Percentiles rank a stretch among this genome's conserved stretches.
These are phyloP conservation scores for Ramalina peruviana DNA, from an alignment of 495 filamentous ascomycete species.

Conservation along the genomic window DNA sequence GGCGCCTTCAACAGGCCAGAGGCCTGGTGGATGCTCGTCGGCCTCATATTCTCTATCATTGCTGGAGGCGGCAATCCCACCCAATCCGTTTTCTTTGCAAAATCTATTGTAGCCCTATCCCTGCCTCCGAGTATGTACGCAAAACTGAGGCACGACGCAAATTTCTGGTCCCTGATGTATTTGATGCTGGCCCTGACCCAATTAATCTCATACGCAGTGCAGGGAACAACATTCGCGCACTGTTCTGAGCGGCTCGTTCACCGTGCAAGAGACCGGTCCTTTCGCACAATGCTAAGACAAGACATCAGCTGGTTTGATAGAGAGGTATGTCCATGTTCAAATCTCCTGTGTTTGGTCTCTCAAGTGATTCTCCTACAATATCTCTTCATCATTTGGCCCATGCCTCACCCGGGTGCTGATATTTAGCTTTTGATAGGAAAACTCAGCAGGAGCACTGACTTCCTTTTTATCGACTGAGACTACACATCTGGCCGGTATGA, in stretches of 20 bases:
- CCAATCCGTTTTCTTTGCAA: slow-evolving; percentile 84
- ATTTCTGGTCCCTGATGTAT: slow-evolving; percentile 93
- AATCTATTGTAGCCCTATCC: slow-evolving; percentile 59
- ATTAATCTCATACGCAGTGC: slow-evolving; percentile 51
- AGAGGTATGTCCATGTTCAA: slow-evolving; percentile 23
- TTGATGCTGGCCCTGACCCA: slow-evolving; percentile 77
- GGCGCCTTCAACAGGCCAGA: slow-evolving; percentile 71
- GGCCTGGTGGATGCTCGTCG: slow-evolving; percentile 56
- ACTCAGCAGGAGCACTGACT: slow-evolving; percentile 70
- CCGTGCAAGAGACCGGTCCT: slow-evolving; percentile 64
- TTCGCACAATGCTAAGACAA: slow-evolving; percentile 81
- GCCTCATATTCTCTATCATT: slow-evolving; percentile 64
- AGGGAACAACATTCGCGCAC: slow-evolving; percentile 67
- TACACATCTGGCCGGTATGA: slow-evolving; percentile 70
- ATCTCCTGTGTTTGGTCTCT: no score
- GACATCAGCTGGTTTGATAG: slow-evolving; percentile 82
- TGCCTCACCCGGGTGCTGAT: no score
- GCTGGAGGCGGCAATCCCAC: slow-evolving; percentile 74
- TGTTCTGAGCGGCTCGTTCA: slow-evolving; percentile 75
- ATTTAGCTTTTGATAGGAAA: slow-evolving; percentile 28
- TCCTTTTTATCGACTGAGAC: slow-evolving; percentile 78
- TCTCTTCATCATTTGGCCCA: no score
- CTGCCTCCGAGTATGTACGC: slow-evolving; percentile 29
- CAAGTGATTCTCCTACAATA: no score
- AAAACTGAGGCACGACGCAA: slow-evolving; percentile 47